Evolutionary conservation across 768 basidiomycete species (phyloP), one percentile per base, ranked within the genome.

Genomic region (Hypholoma sublateritium): DNA sequence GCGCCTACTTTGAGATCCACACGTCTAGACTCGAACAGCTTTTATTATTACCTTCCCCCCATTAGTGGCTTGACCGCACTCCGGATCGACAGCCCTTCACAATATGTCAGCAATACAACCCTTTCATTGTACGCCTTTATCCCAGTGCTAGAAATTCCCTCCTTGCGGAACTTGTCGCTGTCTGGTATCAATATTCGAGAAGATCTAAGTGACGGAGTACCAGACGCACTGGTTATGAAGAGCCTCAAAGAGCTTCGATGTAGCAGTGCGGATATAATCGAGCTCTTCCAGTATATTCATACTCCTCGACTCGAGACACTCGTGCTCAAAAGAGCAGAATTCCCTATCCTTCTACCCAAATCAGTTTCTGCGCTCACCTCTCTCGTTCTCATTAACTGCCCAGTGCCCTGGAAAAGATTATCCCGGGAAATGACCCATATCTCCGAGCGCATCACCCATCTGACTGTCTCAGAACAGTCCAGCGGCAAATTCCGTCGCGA

Each of bases 241-340:
- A 42, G 22, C 21, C 39, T 59, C 28, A 50, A 44, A 21, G 52
- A 59, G 17, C 41, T 59, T 19, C 52, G 57, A 4, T 59, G 49
- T 19, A 37, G 57, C 24, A 47, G 39, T 21, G 25, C 36, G 16
- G 16, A 48, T 2, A 12, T 13, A 7, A 34, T 59, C n/a, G 14
- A 48, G 8, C 46, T 54, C 5, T 24, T 59, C 3, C 34, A 54
- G 53, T 45, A 49, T 41, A 44, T 43, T 22, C 13, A 50, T 5
- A 57, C 49, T 11, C 56, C 56, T 1, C 22, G 21, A 16, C 48
- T 57, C 4, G 28, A 57, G 36, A 43, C 42, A 2, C 28, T 57
- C 25, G 32, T 41, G 9, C 28, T 57, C 32, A 49, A 57, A 36
- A 50, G 49, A 17, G 34, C 28, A 12, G 36, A 47, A 39, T 4